Evolutionary conservation across 495 filamentous ascomycete genomes (phyloP), one percentile per base, ranked within the genome.

Genomic region (Lepidopterella palustris): DNA sequence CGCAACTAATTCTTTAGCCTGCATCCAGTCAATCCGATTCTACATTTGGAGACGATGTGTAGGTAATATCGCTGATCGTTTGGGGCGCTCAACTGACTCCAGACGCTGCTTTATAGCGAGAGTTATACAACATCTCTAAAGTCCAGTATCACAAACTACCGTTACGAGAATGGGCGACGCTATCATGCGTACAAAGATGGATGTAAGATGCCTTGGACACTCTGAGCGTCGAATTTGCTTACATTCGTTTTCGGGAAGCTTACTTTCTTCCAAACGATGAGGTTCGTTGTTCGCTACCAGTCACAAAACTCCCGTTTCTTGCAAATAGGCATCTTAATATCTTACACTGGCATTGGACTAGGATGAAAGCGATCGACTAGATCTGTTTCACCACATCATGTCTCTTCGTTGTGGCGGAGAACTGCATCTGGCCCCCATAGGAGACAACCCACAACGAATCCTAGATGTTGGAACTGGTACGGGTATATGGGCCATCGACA

Each of bases 381-480:
- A 80, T 53, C 66, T 80, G 1, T 73, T 76, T 21, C 77, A 82
- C 57, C 79, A 80, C 45, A 74, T 80, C 42, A 76, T 79, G 29
- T 71, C 73, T 13, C 67, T 80, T 27, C 67, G 84, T 15, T 70
- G 85, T 1, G 77, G 75, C 24, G 84, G 84, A n/a, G 76, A 76
- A 42, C 73, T 86, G 6, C 80, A 77, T 62, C 71, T 84, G 3
- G 79, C 87, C 0, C 87, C 87, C 5, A 72, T 89, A 15, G 74
- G 70, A 21, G 49, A 70, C 9, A 71, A 78, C n/a, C 76, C 80
- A 0, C 77, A 86, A 56, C 80, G 81, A 55, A 79, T 86, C 21
- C 74, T 89, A 9, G 87, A 90, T 62, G 65, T 89, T 35, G 87
- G 87, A 45, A 88, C 85, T 0, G 87, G 86, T 1, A 80, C 77